Base-by-base conservation (phyloP, 139 green algal genomes). In the Chlorella sp. region DNA sequence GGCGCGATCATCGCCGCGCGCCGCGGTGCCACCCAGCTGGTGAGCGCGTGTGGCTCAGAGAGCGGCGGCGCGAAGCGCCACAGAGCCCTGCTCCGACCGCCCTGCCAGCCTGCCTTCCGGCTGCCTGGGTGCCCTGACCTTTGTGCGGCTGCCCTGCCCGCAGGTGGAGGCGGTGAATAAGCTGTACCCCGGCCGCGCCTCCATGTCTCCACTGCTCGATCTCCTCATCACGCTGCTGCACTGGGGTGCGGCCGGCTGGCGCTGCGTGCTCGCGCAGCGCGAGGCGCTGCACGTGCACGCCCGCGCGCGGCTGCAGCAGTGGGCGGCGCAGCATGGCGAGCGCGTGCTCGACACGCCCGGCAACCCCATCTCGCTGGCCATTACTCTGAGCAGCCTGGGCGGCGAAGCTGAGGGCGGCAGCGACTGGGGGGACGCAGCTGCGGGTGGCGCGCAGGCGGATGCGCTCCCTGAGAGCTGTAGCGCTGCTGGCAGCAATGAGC, bases 191-290 rank as follows among this genome's bases (percentile, higher is more conserved):
- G 94, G 95, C 0, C 83, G 95, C 0, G 95, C 95, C 3, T 90
- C 86, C 46, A 84, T 92, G 33, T 71, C 86, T 1, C 77, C 92
- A 2, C 77, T 93, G 41, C 70, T 99, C 42, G 95, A 99, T 73
- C 58, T 99, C 50, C 71, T 98, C 62, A 96, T 97, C 60, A 99
- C 95, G 7, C 82, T 99, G 73, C 87, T 99, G 69, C 91, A 95
- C 65, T 91, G 90, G 85, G 95, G 95, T 0, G 76, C 66, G 1
- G 36, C 40, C 0, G 89, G 87, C 33, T 95, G 84, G 86, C 31
- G 33, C 25, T 36, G 79, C 31, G 67, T 89, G 65, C 87, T 98
- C 77, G 25, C 77, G 35, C 64, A 93, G 71, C 82, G 95, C 0
- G 90, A 97, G 64, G 71, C 75, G 48, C 36, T 97, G 29, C 90